These are phyloP conservation scores for Coniella lustricola DNA, from an alignment of 2,329 filamentous ascomycete species.

Conservation along the genomic window DNA sequence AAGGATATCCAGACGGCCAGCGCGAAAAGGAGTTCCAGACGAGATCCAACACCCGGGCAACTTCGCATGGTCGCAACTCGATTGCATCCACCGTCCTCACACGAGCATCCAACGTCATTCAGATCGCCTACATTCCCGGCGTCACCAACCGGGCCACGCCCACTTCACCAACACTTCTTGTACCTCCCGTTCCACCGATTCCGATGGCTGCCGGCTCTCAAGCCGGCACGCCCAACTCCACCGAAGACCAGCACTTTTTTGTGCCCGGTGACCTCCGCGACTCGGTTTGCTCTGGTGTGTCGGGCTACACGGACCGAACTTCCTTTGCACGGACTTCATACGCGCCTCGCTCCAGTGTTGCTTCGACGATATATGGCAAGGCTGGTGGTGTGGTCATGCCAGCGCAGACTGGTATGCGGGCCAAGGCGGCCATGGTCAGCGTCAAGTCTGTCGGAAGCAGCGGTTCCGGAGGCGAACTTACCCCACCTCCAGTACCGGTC, in stretches of 20 bases:
- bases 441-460: conserved; percentile 65
- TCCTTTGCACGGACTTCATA: conserved; percentile 54
- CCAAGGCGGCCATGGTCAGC: conserved; percentile 87
- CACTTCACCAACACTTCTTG: conserved; percentile 70
- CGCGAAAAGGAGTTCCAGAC: conserved; percentile 45
- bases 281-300: conserved; percentile 79
- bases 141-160: conserved; percentile 87
- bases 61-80: conserved; percentile 79
- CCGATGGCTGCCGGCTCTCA: conserved; percentile 61
- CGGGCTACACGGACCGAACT: conserved; percentile 53
- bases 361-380: conserved; percentile 89
- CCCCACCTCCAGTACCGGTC: conserved; percentile 63
- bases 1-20: conserved; percentile 41
- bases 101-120: conserved; percentile 95
- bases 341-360: conserved; percentile 65
- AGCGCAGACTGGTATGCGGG: conserved; percentile 78
- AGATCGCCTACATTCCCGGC: conserved; percentile 97
- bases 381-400: conserved; percentile 77
- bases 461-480: conserved; percentile 41
- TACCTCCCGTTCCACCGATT: conserved; percentile 91
- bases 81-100: conserved; percentile 94
- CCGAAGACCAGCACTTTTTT: conserved; percentile 84
- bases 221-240: conserved; percentile 45
- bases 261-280: conserved; percentile 84
- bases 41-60: conserved; percentile 60